Conservation (phyloP, 305 asterid genomes). For the Lippia alba region DNA sequence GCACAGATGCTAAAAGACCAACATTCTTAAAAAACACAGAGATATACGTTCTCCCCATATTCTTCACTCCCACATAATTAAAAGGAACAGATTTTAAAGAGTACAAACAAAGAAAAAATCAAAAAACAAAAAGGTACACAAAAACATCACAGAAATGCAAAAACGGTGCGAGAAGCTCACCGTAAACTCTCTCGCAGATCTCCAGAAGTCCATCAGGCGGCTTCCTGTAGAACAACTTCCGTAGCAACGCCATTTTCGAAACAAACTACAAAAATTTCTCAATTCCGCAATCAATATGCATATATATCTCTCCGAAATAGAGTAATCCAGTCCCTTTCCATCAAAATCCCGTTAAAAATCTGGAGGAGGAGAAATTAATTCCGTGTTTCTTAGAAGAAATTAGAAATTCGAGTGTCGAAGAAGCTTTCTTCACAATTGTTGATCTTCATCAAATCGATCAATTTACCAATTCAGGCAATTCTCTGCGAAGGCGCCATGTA, state of each 20-base stretch:
- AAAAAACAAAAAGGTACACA: conserved; percentile 16
- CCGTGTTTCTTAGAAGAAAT: conserved; percentile 31
- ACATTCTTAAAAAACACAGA: conserved; percentile 21
- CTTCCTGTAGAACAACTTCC: conserved; percentile 88
- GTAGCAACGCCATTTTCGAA: conserved; percentile 68
- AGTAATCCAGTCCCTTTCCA: conserved; percentile 10
- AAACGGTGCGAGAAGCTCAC: conserved; percentile 44
- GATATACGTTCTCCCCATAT: conserved; percentile 16
- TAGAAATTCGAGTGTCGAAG: conserved; percentile 28
- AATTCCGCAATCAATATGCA: background rate
- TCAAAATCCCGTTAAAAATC: conserved; percentile 23
- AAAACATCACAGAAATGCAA: background rate
- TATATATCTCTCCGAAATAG: conserved; percentile 3
- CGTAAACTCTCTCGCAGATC: conserved; percentile 91
- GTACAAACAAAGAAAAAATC: conserved; percentile 22
- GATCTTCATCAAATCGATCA: conserved; percentile 33
- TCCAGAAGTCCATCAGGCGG: conserved; percentile 97
- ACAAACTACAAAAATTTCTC: conserved; percentile 28
- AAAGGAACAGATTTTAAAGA: background rate
- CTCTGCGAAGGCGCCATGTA: conserved; percentile 37
- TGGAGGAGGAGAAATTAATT: conserved; percentile 22
- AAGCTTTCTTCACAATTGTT: conserved; percentile 29
- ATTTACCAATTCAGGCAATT: conserved; percentile 36
- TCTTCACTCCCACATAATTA: conserved; percentile 14
- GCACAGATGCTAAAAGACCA: conserved; percentile 25